Evolutionary conservation across 106 monocot species (phyloP), one percentile per base, ranked within the genome.

Genomic region (Apostasia ramifera): DNA sequence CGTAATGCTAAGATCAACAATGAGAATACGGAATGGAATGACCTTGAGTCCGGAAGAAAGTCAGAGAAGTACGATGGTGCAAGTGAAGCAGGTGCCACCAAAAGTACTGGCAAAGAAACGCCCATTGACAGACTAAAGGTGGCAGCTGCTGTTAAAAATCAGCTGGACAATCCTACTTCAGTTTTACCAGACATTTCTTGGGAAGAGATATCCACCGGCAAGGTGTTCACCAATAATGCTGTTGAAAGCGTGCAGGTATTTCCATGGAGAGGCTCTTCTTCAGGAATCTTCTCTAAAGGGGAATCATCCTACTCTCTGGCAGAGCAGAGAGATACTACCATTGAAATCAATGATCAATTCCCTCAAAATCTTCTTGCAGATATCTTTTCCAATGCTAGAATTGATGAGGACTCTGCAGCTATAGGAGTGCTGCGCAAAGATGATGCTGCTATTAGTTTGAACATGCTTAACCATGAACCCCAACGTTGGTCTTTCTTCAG

Each of bases 401-500:
- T 79, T 66, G 49, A 75, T 47, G 80, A 86, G 50, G 85, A 84
- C 67, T 80, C 80, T 12, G 74, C 76, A 61, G 68, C 61, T 59
- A 4, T 69, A 12, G 70, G 42, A 38, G 72, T 70, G 53, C 55
- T 85, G 40, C 72, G 61, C 46, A 81, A 79, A 55, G 84, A 82
- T 76, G 86, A 92, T 76, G 48, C 83, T 75, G 81, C 78, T 45
- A 67, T 85, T 45, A 98, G 97, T 62, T 54, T 98, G 79, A 92
- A 92, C 67, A 68, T 92, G 77, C 81, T 78, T 42, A 92, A 92
- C 38, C 87, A 83, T 80, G 92, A 92, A 66, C 89, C 89, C 40
- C 60, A 89, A 58, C 70, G 83, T 3, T 98, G 97, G 97, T 89
- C 92, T 44, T 98, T 90, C 66, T 98, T 92, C 75, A 79, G 97